Conservation (phyloP, 2,329 filamentous ascomycete genomes). For the Ceratocystis destructans region DNA sequence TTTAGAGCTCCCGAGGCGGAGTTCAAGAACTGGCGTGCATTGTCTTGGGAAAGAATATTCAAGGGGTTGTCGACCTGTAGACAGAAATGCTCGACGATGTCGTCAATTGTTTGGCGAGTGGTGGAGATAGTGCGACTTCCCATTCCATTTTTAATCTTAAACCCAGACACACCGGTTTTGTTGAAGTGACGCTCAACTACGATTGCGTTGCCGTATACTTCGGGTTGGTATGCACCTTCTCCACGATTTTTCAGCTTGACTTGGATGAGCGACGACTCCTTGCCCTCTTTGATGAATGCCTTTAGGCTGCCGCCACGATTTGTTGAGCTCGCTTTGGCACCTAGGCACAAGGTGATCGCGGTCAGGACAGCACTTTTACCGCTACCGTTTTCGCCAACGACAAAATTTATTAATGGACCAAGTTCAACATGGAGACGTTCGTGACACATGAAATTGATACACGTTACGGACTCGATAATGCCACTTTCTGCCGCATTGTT, state of each 20-base stretch:
- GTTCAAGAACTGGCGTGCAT: conserved; percentile 84
- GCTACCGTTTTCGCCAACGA: conserved; percentile 93
- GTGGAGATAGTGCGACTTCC: conserved; percentile 59
- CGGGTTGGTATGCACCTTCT: conserved; percentile 66
- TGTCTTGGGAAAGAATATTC: conserved; percentile 90
- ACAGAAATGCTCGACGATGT: conserved; percentile 85
- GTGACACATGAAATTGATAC: conserved; percentile 96
- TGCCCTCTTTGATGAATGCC: conserved; percentile 78
- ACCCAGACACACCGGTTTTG: conserved; percentile 58
- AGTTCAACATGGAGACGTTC: conserved; percentile 64
- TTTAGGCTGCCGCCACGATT: conserved; percentile 85
- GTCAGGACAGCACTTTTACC: conserved; percentile 94
- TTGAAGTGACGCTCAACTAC: conserved; percentile 84
- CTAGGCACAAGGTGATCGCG: conserved; percentile 84
- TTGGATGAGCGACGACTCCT: conserved; percentile 58
- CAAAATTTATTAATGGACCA: conserved; percentile 95
- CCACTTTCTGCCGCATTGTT: conserved; percentile 71
- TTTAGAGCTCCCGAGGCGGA: conserved; percentile 70
- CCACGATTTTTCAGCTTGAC: conserved; percentile 89
- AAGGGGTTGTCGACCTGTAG: conserved; percentile 94
- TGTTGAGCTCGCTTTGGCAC: conserved; percentile 81
- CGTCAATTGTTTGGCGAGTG: conserved; percentile 76
- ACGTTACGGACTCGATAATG: conserved; percentile 76
- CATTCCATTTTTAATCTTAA: conserved; percentile 64
- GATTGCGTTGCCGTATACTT: conserved; percentile 72